phyloP scores from a whole-genome alignment of 192 early-diverging fungal species.

The Geranomyces michiganensis region DNA sequence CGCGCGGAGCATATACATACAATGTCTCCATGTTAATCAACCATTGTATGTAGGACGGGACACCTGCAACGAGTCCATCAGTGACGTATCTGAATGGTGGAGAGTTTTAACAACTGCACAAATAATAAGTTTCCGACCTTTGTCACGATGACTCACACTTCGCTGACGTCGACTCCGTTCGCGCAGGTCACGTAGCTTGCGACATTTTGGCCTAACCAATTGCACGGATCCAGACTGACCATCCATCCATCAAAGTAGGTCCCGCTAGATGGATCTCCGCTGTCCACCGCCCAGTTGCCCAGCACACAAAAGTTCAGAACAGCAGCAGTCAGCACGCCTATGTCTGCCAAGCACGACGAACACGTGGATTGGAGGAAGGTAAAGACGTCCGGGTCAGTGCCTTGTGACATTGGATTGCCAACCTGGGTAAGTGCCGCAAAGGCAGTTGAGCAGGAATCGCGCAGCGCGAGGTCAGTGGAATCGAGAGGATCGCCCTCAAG shows the following conservation, averaged over 20 bases:
- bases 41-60: constrained; percentile 7
- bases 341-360: constrained; percentile 8
- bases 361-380: background rate
- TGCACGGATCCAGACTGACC: constrained; percentile 4
- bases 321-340: constrained; percentile 9
- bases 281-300: constrained; percentile 15
- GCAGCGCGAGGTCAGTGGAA: constrained; percentile 9
- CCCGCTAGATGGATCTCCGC: background rate
- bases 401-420: background rate
- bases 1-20: background rate
- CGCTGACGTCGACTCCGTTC: background rate
- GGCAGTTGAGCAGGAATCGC: background rate
- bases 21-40: background rate
- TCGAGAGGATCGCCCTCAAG: constrained; percentile 6
- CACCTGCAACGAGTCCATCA: background rate
- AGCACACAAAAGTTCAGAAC: constrained; percentile 24
- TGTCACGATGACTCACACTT: constrained; percentile 3
- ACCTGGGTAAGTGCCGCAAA: background rate
- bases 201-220: background rate
- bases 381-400: background rate
- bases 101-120: background rate
- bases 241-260: background rate
- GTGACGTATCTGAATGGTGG: background rate
- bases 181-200: background rate
- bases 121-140: background rate